Evolutionary conservation across 2,329 filamentous ascomycete species (phyloP), one percentile per base, ranked within the genome.

Genomic region (Neofusicoccum sp.): DNA sequence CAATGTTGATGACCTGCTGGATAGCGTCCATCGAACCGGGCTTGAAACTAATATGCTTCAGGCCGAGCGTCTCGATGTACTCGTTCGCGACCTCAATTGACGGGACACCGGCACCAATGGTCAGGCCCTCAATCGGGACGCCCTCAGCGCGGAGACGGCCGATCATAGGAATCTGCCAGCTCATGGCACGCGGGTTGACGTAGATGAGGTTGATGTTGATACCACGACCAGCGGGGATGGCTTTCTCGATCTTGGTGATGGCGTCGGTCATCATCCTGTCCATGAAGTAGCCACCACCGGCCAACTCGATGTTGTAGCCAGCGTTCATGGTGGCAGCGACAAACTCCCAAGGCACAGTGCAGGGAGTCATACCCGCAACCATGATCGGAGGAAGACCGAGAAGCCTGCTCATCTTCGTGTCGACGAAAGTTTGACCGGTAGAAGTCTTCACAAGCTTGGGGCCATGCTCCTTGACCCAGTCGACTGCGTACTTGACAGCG

Each of bases 391-490:
- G 80, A 12, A 80, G 69, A 29, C 79, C 79, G n/a, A 82, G 73
- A 31, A 81, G 72, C 48, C 78, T 72, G 67, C 77, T 80, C 73
- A 81, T 77, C 71, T 97, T 97, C 66, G 95, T 99, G 76, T 98
- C 93, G 50, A 99, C 92, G 69, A 91, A 97, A 2, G 92, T 97
- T 73, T 93, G 86, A 22, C 95, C 95, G 63, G 87, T 88, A 9
- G 93, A 94, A 12, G 91, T 97, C 79, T 92, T 95, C 70, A 96
- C 88, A 47, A 99, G 84, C 64, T 89, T 90, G n/a, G 96, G 95
- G 8, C 94, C 93, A 74, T 95, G 93, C 76, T 97, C 93, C 78
- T 96, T 96, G 64, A 99, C 93, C 96, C 96, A 99, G 78, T 99
- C 92, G 34, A 93, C 89, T 54, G 95, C 94, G 75, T 93, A 98